phyloP scores from a whole-genome alignment of 108 stramenopile species.

The Schizochytrium sp. region DNA sequence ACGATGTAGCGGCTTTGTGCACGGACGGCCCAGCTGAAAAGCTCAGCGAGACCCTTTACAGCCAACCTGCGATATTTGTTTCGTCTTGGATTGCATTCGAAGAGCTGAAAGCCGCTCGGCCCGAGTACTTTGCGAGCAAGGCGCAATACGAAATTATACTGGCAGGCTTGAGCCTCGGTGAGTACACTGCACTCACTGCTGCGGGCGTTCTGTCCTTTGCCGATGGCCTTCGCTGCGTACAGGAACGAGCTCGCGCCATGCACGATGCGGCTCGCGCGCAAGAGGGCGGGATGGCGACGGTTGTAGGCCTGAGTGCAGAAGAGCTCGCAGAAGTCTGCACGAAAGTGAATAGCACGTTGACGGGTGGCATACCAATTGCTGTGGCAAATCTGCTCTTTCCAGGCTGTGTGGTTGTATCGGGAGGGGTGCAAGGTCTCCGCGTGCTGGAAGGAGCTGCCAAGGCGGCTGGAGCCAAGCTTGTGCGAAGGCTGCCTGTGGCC shows the following conservation, averaged over 20 bases:
- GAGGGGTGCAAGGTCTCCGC: neutral
- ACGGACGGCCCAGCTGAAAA: neutral
- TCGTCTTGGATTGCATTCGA: neutral
- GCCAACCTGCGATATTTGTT: neutral
- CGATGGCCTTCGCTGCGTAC: neutral
- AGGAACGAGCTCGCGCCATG: neutral
- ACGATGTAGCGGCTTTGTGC: neutral
- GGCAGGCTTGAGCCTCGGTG: neutral
- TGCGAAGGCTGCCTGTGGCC: neutral
- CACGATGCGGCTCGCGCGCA: neutral
- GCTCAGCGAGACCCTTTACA: neutral
- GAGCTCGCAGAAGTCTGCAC: neutral
- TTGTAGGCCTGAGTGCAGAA: neutral
- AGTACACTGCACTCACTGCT: neutral
- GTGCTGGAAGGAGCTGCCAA: neutral
- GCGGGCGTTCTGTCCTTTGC: neutral
- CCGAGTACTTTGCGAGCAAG: neutral
- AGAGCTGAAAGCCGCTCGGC: neutral
- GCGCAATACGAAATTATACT: neutral
- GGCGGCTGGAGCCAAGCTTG: neutral
- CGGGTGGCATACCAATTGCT: neutral
- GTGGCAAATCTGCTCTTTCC: neutral
- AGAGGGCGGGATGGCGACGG: neutral
- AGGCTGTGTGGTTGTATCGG: neutral
- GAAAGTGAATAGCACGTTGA: too few species aligned